These are phyloP conservation scores for Annulohypoxylon bovei DNA, from an alignment of 495 filamentous ascomycete species.

Conservation along the genomic window DNA sequence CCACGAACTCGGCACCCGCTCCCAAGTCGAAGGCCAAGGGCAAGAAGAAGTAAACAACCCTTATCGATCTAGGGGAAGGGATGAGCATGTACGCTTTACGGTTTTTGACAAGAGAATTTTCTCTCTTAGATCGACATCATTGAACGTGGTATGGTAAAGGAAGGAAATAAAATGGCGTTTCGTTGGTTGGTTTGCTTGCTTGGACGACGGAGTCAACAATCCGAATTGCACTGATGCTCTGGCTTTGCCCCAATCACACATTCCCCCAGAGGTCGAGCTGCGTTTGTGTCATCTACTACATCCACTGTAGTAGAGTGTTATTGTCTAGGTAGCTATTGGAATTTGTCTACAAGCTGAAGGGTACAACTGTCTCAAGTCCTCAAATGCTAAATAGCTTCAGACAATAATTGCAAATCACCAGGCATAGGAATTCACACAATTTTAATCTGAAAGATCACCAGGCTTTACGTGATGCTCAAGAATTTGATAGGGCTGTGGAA, in stretches of 20 bases:
- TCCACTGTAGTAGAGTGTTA: background rate
- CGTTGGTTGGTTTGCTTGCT: background rate
- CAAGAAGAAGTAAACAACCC: slow-evolving; percentile 60
- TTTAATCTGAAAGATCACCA: background rate
- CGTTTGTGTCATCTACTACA: background rate
- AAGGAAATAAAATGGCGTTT: slow-evolving; percentile 20
- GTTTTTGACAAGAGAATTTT: background rate
- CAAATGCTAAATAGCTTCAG: background rate
- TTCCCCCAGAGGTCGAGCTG: background rate
- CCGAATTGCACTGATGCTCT: background rate
- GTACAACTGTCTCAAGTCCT: background rate
- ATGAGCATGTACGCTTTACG: no score
- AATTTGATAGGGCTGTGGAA: no score
- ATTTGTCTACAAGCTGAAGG: background rate
- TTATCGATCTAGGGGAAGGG: background rate
- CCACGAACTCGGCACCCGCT: slow-evolving; percentile 54
- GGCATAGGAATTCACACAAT: background rate
- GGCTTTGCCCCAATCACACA: background rate
- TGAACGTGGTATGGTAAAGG: slow-evolving; percentile 16
- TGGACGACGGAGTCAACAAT: background rate
- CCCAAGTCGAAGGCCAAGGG: slow-evolving; percentile 61
- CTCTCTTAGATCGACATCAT: background rate
- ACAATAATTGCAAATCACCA: background rate
- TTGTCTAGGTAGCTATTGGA: background rate
- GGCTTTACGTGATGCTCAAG: background rate